Evolutionary conservation across 2,329 filamentous ascomycete species (phyloP).

Genomic region (Clonostachys sp.): DNA sequence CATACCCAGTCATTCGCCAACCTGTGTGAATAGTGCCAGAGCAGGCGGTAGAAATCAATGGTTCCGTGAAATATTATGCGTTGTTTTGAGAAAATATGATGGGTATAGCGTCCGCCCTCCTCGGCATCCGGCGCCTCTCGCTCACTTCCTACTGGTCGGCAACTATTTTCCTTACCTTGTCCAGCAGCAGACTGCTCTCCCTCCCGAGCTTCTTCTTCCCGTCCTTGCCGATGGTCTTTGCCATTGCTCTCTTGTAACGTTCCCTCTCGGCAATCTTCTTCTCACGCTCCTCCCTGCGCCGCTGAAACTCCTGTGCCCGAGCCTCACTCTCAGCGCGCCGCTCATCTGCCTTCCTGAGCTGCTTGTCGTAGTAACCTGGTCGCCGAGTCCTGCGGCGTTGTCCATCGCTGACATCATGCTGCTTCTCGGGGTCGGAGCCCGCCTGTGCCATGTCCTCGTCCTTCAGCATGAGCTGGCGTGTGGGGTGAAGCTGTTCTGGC

Average conservation of each 20-base stretch:
- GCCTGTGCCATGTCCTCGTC: slow-evolving; percentile 28
- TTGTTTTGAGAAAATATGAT: no score
- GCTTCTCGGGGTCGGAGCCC: slow-evolving; percentile 6
- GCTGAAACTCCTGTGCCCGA: slow-evolving; percentile 32
- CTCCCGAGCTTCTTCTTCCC: slow-evolving; percentile 77
- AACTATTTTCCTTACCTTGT: slow-evolving; percentile 73
- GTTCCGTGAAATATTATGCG: no score
- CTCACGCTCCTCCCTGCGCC: slow-evolving; percentile 58
- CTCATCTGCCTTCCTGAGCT: slow-evolving; percentile 41
- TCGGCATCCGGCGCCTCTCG: no score
- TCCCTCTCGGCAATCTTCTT: slow-evolving; percentile 61
- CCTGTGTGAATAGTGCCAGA: no score
- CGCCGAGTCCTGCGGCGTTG: slow-evolving; percentile 25
- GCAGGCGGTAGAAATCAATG: no score
- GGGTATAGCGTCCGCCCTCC: no score
- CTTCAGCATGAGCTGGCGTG: slow-evolving; percentile 31
- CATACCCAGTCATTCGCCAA: no score
- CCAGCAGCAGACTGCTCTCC: slow-evolving; percentile 73
- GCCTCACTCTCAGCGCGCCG: slow-evolving; percentile 34
- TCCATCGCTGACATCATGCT: slow-evolving; percentile 17
- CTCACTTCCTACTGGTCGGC: background rate
- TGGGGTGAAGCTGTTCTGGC: slow-evolving; percentile 24
- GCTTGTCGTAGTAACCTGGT: slow-evolving; percentile 63
- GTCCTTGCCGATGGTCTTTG: slow-evolving; percentile 69
- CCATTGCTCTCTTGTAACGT: slow-evolving; percentile 61